Base-by-base conservation (phyloP, 306 rosid genomes). In the Herpetospermum pedunculosum region DNA sequence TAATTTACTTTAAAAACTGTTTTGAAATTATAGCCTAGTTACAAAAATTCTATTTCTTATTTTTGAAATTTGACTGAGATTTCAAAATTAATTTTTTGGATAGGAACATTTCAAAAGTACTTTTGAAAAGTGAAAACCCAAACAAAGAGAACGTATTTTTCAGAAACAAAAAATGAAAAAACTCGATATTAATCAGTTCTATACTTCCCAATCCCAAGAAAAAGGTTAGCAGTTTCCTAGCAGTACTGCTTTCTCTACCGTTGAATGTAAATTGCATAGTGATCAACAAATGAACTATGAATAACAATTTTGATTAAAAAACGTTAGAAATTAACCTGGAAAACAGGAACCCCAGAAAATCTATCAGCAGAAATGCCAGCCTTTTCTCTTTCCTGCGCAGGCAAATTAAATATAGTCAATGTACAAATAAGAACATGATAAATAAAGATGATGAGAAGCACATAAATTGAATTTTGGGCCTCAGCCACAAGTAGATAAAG, bases 271-370 rank as follows among this genome's bases (percentile, higher is more conserved):
- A 12, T 14, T 21, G 21, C 18, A 44, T 12, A 7, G n/a, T 41
- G 18, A 18, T 43, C 30, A 25, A 25, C 30, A 25, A 23, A 23
- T 23, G 73, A 14, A 68, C 25, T 13, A 41, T 43, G 54, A 44
- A 28, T 25, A 41, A 44, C 73, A 76, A 74, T 32, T 74, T 58
- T 29, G 72, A 76, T 16, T 68, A 29, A 25, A 14, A 43, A 14
- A 68, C 3, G 73, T 68, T 15, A 78, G 80, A 85, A 72, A 81
- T 73, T 54, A 86, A 93, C 98, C 98, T 93, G 96, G 83, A 91
- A 93, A 80, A 91, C 92, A 43, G 97, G 98, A 79, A 93, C 89
- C 11, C 98, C 97, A 30, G 84, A 34, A 82, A 93, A 93, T 63
- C 78, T 87, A 74, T 74, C 76, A 53, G 89, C 86, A 73, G 84